Base-by-base conservation (phyloP, 352 stramenopile genomes). In the Pythium pyrilobum region DNA sequence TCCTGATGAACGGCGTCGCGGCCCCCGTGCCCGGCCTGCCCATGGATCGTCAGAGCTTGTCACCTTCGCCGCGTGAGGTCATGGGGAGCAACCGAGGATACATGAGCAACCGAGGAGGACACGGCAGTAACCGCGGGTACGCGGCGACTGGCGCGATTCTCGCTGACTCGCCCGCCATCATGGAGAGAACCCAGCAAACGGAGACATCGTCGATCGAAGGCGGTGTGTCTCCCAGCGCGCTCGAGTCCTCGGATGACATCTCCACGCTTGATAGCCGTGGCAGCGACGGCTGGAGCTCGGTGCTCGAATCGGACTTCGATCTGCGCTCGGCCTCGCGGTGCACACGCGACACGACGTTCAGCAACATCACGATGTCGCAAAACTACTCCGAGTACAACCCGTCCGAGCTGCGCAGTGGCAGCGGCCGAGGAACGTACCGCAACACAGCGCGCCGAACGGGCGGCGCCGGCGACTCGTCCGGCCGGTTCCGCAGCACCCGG, bases 231-330 rank as follows among this genome's bases (percentile, higher is more conserved):
- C 59, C 20, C 52, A 71, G 9, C 27, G 65, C 37, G 62, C 70
- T 81, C 62, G 47, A 57, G 25, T 57, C 50, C 5, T 77, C 64
- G 5, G 69, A 67, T 18, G 55, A 69, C 13, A 48, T 66, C 25
- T 87, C 78, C 11, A 82, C 73, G 0, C 37, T 81, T n/a, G 65
- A 67, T 24, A 86, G 74, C 57, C 64, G 64, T 3, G 59, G 71
- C 20, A 91, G 80, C 24, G 71, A 78, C 20, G 77, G 74, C 18
- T 91, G 80, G 80, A 91, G 80, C 55, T 91, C 80, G 2, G 80
- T 91, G 21, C 53, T 91, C 37, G 77, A 66, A 29, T 91, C 80
- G 5, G 80, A 91, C 8, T 74, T 59, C 13, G 69, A 87, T 16
- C 41, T 62, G 21, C 60, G 60, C 18, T 58, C 54, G 13, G 50